These are phyloP conservation scores for Sporothrix luriei DNA, from an alignment of 2,329 filamentous ascomycete genomes.

Conservation along the genomic window DNA sequence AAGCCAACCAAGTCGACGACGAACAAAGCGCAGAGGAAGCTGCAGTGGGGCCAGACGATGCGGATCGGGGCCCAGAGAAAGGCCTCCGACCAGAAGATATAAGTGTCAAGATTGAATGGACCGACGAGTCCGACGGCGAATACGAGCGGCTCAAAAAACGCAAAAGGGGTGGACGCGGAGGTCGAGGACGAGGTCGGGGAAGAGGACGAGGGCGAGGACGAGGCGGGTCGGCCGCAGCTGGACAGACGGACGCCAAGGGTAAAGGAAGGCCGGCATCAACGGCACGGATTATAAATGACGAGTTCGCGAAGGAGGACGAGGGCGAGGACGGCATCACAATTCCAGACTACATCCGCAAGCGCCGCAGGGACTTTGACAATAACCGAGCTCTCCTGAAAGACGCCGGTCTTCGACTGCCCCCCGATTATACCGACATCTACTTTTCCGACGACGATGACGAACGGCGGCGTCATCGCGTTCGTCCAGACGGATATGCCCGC, in stretches of 20 bases:
- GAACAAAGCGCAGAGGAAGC: constrained; percentile 32
- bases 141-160: constrained; percentile 68
- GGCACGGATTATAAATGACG: constrained; percentile 17
- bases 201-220: constrained; percentile 14
- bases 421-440: constrained; percentile 71
- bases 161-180: constrained; percentile 53
- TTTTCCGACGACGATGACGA: constrained; percentile 67
- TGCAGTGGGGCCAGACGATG: constrained; percentile 21
- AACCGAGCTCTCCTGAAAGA: constrained; percentile 62
- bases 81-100: constrained; percentile 42
- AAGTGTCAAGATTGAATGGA: constrained; percentile 49
- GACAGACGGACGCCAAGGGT: constrained; percentile 49
- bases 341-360: constrained; percentile 71
- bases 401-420: constrained; percentile 73
- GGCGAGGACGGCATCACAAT: constrained; percentile 50
- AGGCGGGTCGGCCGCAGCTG: constrained; percentile 38
- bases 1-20: constrained; percentile 42
- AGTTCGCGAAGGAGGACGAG: constrained; percentile 33
- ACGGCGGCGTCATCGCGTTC: constrained; percentile 30
- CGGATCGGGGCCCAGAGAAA: background rate
- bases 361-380: constrained; percentile 70
- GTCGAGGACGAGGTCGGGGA: constrained; percentile 39
- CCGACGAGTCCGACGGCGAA: constrained; percentile 61
- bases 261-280: constrained; percentile 44
- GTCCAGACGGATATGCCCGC: too few relatives aligned